Evolutionary conservation across 2,329 filamentous ascomycete genomes (phyloP).

Genomic region (Fusarium vanettenii): DNA sequence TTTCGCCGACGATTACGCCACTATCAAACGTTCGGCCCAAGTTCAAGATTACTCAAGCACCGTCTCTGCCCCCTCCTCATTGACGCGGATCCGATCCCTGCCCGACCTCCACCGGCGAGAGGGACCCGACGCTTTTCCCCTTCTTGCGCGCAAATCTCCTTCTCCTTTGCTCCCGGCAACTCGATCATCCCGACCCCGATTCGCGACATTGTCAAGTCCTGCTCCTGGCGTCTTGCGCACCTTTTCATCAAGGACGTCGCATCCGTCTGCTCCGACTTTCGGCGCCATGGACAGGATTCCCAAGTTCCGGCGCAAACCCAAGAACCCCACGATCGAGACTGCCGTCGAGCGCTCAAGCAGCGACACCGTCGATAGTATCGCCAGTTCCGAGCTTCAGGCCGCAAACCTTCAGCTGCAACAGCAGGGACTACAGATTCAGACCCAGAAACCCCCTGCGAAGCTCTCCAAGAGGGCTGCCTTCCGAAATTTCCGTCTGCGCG

Average conservation of each 20-base stretch:
- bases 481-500: conserved; percentile 57
- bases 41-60: conserved; percentile 20
- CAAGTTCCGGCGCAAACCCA: conserved; percentile 57
- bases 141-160: conserved; percentile 36
- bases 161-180: conserved; percentile 24
- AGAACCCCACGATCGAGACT: conserved; percentile 57
- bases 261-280: conserved; percentile 12
- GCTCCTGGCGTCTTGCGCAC: conserved; percentile 22
- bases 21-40: conserved; percentile 17
- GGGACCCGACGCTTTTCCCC: conserved; percentile 35
- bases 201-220: conserved; percentile 20
- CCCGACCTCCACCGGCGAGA: conserved; percentile 36
- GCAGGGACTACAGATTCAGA: conserved; percentile 18
- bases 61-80: conserved; percentile 33
- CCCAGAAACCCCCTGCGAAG: conserved; percentile 37
- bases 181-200: conserved; percentile 20
- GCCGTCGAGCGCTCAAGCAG: conserved; percentile 50
- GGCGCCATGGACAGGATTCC: conserved; percentile 56
- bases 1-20: conserved; percentile 24
- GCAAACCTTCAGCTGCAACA: conserved; percentile 36
- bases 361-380: conserved; percentile 43
- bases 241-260: conserved; percentile 24
- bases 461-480: conserved; percentile 54
- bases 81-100: conserved; percentile 36
- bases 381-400: conserved; percentile 41